Evolutionary conservation across 257 asterid species (phyloP).

Genomic region (Gentiana straminea): DNA sequence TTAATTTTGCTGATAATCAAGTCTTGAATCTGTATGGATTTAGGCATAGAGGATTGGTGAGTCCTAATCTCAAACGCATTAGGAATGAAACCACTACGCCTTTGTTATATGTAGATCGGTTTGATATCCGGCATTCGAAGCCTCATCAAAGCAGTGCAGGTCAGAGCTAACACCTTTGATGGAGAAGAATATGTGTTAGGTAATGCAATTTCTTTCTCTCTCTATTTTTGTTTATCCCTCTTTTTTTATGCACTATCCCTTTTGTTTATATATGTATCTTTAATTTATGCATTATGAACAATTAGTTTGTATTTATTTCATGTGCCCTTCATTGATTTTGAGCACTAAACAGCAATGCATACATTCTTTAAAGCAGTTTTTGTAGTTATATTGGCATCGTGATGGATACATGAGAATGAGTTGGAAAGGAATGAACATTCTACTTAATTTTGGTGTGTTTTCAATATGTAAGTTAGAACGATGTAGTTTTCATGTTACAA

Average conservation of each 20-base stretch:
- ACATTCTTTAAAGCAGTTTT: too few relatives aligned
- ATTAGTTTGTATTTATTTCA: not conserved
- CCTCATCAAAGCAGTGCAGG: conserved; percentile 25
- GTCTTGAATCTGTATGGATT: conserved; percentile 78
- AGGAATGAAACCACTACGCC: conserved; percentile 72
- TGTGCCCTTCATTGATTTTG: not conserved
- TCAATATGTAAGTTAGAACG: too few relatives aligned
- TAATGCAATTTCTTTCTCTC: conserved; percentile 12
- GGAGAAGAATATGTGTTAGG: conserved; percentile 27
- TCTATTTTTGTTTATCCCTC: conserved; percentile 4
- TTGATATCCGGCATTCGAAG: conserved; percentile 62
- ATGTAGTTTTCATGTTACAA: too few relatives aligned
- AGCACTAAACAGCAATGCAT: not conserved
- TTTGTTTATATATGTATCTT: not conserved
- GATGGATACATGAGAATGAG: too few relatives aligned
- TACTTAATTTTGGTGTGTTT: too few relatives aligned
- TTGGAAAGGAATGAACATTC: too few relatives aligned
- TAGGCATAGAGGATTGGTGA: conserved; percentile 86
- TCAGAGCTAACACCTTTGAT: conserved; percentile 32
- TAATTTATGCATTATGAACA: not conserved
- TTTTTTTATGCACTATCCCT: not conserved
- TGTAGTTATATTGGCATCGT: too few relatives aligned
- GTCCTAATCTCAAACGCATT: conserved; percentile 81
- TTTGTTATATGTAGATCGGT: conserved; percentile 59
- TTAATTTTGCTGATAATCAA: conserved; percentile 90